A percentile compares a stretch with the other conserved stretches of the same genome.
These are phyloP conservation scores for Apiospora aurea DNA, from an alignment of 2,329 filamentous ascomycete species.

Conservation along the genomic window DNA sequence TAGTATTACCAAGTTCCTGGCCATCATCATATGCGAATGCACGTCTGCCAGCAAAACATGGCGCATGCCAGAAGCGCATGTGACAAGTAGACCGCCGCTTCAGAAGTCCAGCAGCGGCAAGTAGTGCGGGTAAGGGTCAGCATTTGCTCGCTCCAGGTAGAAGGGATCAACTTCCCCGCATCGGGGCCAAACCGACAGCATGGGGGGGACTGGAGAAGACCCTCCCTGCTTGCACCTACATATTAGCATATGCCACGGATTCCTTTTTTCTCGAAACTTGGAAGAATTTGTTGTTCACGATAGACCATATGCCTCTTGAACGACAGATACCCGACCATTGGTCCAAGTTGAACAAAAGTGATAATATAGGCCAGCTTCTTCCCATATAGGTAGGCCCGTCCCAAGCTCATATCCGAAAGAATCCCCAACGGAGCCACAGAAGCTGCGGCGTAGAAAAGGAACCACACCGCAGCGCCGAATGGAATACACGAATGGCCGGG, in stretches of 20 bases:
- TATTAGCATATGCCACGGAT: not conserved
- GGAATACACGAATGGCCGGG: not conserved
- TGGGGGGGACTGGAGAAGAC: slow-evolving; percentile 3
- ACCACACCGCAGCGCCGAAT: not conserved
- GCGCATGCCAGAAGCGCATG: not conserved
- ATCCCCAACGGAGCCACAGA: not conserved
- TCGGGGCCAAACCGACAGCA: not conserved
- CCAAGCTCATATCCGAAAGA: not conserved
- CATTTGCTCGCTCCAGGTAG: not conserved
- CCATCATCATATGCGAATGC: not conserved
- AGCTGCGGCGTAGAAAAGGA: not conserved
- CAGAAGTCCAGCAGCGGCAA: not conserved
- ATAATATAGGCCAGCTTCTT: not conserved
- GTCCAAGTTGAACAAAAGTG: not conserved
- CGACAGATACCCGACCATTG: not conserved
- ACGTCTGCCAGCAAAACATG: not conserved
- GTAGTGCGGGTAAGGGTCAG: not conserved
- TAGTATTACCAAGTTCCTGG: not conserved
- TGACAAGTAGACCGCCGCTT: not conserved
- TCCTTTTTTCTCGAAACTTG: too few relatives aligned
- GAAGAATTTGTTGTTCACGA: not conserved
- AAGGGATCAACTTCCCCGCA: slow-evolving; percentile 10
- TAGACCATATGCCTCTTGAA: not conserved
- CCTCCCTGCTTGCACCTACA: not conserved
- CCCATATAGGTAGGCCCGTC: not conserved